Percentiles rank a stretch among this genome's conserved stretches.
Evolutionary conservation across 1,284 basidiomycete species (phyloP).

Genomic region (Coriolopsis trogii): DNA sequence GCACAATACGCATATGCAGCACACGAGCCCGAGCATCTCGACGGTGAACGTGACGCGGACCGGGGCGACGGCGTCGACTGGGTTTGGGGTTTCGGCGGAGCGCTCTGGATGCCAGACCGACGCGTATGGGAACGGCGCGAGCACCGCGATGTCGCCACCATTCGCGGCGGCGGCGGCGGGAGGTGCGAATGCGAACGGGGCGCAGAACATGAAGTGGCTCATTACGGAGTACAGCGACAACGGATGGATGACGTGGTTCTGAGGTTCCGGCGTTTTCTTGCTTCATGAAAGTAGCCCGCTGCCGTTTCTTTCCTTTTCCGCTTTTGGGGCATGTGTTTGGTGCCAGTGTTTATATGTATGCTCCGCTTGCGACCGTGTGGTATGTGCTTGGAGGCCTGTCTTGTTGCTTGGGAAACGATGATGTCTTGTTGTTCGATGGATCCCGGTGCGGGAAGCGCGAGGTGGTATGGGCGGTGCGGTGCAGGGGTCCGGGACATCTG

Average conservation of each 20-base stretch:
- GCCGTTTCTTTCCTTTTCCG: background rate
- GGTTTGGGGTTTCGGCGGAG: slow-evolving; percentile 24
- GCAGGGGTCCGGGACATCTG: slow-evolving; percentile 4
- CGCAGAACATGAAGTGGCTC: slow-evolving; percentile 24
- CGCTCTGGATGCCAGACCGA: slow-evolving; percentile 23
- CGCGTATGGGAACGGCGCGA: slow-evolving; percentile 9
- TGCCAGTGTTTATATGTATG: slow-evolving; percentile 11
- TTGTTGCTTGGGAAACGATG: background rate
- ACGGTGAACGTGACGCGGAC: slow-evolving; percentile 3
- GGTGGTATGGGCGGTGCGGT: background rate
- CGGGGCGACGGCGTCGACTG: slow-evolving; percentile 9
- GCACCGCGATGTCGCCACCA: slow-evolving; percentile 2
- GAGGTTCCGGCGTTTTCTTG: too few species aligned
- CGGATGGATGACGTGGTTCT: slow-evolving; percentile 37
- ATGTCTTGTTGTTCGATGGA: too few species aligned
- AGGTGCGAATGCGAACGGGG: too few species aligned
- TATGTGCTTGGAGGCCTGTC: background rate
- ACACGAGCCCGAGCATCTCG: background rate
- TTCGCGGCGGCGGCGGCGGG: too few species aligned
- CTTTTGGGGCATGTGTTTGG: background rate
- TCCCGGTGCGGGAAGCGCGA: background rate
- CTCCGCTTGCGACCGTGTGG: background rate
- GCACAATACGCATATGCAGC: too few species aligned
- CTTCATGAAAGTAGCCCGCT: too few species aligned
- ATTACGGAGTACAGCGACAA: slow-evolving; percentile 32